Base-by-base conservation (phyloP, 345 rosid species). In the Geranium brycei region DNA sequence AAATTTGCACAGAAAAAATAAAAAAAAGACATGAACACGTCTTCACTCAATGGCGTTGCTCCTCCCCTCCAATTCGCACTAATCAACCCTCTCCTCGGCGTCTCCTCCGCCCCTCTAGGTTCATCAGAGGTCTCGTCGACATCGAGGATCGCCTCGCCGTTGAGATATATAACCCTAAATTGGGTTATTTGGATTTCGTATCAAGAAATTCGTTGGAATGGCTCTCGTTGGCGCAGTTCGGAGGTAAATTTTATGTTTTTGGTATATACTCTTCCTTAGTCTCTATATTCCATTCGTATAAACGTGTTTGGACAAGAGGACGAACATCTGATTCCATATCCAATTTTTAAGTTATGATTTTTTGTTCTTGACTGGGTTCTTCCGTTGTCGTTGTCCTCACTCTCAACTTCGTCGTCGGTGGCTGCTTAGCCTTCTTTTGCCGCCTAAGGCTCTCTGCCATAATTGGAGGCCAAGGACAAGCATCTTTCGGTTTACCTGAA, bases 121-220 rank as follows among this genome's bases (percentile, higher is more conserved):
- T 83, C 69, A 81, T 83, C 51, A 91, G 93, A 0, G 77, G 82
- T 18, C 71, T 91, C 57, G 96, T 91, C 35, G 91, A 91, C 65
- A 86, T 88, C 31, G 96, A 85, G 66, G 97, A 91, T 23, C 67
- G 85, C 0, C 28, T 81, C 65, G 83, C 88, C 19, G 95, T 88
- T 17, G 95, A 91, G 62, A 75, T 91, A 19, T 88, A 86, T 19
- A 80, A 91, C 51, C 85, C 91, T 0, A 17, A 38, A 57, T 73
- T 38, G 7, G 88, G 83, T 64, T 80, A 82, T 5, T 91, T 93
- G 97, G 90, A 81, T 66, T 91, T 88, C 72, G 71, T 73, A 61
- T 83, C 85, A 0, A 86, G 84, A 12, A 71, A 79, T 68, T 81
- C 86, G 4, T 78, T 76, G 31, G 85, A 81, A n/a, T 74, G 87